phyloP scores from a whole-genome alignment of 108 stramenopile genomes.

The Conticribra guillardii region DNA sequence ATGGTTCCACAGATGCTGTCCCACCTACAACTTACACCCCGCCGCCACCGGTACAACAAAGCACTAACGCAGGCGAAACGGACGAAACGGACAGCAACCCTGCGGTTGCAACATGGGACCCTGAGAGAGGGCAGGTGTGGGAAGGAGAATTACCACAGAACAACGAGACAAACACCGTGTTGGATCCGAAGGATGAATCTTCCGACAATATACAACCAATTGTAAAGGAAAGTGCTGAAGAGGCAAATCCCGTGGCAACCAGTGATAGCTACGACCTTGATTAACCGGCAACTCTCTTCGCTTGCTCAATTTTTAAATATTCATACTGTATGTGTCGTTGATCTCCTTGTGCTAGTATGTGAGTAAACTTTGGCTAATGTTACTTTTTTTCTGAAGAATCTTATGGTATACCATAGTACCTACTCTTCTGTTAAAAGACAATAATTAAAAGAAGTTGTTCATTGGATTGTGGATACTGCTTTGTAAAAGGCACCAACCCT shows the following conservation, averaged over 20 bases:
- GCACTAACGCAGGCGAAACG: background rate
- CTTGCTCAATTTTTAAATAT: background rate
- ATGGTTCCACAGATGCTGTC: constrained; percentile 17
- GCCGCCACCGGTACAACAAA: constrained; percentile 20
- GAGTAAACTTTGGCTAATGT: too few relatives aligned
- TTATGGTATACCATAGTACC: too few relatives aligned
- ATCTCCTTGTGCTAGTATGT: too few relatives aligned
- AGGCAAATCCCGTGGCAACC: background rate
- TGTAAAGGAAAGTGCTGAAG: too few relatives aligned
- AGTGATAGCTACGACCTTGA: background rate
- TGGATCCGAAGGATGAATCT: background rate
- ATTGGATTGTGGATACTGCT: too few relatives aligned
- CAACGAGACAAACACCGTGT: background rate
- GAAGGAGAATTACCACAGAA: background rate
- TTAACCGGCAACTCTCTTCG: too few relatives aligned
- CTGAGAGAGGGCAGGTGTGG: constrained; percentile 51
- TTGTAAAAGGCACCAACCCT: too few relatives aligned
- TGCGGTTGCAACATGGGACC: constrained; percentile 44
- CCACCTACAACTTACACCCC: constrained; percentile 12
- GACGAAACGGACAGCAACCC: background rate
- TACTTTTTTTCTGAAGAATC: too few relatives aligned
- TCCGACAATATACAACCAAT: background rate
- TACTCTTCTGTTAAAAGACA: too few relatives aligned
- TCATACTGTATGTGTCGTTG: background rate
- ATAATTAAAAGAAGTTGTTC: too few relatives aligned